Percentiles rank a stretch among this genome's conserved stretches.
Conservation (phyloP, 305 asterid genomes). For the Andrographis paniculata region DNA sequence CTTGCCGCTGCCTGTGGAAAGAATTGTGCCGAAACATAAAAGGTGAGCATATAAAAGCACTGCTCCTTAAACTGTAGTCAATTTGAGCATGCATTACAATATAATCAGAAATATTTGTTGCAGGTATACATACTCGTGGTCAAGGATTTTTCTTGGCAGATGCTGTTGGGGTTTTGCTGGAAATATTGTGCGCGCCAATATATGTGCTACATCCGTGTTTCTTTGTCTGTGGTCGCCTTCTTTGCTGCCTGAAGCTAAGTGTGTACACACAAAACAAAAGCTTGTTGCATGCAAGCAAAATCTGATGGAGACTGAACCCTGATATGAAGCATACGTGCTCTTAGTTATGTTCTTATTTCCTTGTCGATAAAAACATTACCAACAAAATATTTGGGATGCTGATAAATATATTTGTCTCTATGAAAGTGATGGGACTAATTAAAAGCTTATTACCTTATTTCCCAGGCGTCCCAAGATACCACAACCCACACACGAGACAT, state of each 20-base stretch:
- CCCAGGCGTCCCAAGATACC: slow-evolving; percentile 61
- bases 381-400: too few relatives aligned
- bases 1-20: too few relatives aligned
- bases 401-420: slow-evolving; percentile 1
- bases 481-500: slow-evolving; percentile 48
- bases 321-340: slow-evolving; percentile 18
- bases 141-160: slow-evolving; percentile 48
- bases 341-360: slow-evolving; percentile 13
- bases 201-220: slow-evolving; percentile 42
- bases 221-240: slow-evolving; percentile 49
- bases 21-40: neutral
- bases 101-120: slow-evolving; percentile 5
- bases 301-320: slow-evolving; percentile 69
- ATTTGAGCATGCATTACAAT: slow-evolving; percentile 9
- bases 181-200: slow-evolving; percentile 39
- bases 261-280: slow-evolving; percentile 62
- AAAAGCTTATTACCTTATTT: slow-evolving; percentile 40
- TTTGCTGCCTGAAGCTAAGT: slow-evolving; percentile 66
- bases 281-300: slow-evolving; percentile 46
- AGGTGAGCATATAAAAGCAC: neutral
- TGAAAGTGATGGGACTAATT: neutral
- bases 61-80: too few relatives aligned
- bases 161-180: slow-evolving; percentile 28
- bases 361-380: neutral
- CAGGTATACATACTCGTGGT: slow-evolving; percentile 42